A percentile compares a stretch with the other conserved stretches of the same genome.
These are phyloP conservation scores for Fusarium stilboides DNA, from an alignment of 2,329 filamentous ascomycete genomes.

Conservation along the genomic window DNA sequence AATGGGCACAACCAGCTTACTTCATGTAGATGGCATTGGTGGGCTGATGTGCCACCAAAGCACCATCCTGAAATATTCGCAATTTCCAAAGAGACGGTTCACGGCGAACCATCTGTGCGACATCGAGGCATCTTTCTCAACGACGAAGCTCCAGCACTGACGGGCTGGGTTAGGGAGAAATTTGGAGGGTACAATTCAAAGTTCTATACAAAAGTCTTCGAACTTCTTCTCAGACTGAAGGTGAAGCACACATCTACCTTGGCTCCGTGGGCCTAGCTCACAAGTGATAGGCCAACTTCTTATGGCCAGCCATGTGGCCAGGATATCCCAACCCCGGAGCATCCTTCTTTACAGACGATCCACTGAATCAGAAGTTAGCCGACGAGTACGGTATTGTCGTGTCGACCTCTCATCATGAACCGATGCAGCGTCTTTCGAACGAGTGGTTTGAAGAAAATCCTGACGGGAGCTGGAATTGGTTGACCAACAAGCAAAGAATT, in stretches of 20 bases:
- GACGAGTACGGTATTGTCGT: constrained; percentile 55
- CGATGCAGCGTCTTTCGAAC: constrained; percentile 36
- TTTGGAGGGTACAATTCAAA: constrained; percentile 67
- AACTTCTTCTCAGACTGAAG: constrained; percentile 59
- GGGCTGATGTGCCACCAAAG: constrained; percentile 39
- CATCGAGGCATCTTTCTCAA: constrained; percentile 76
- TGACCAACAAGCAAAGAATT: constrained; percentile 31
- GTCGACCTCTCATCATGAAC: constrained; percentile 38
- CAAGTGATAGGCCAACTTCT: constrained; percentile 66
- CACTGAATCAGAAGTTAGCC: constrained; percentile 70
- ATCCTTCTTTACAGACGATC: constrained; percentile 75
- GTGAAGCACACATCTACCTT: fast-evolving
- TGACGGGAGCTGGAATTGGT: constrained; percentile 40
- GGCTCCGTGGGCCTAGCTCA: background rate
- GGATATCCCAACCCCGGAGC: constrained; percentile 63
- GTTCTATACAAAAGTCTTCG: constrained; percentile 75
- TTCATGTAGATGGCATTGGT: constrained; percentile 38
- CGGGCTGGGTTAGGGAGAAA: constrained; percentile 69
- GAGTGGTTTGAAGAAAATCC: constrained; percentile 32
- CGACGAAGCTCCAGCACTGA: constrained; percentile 63
- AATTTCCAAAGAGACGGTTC: constrained; percentile 1
- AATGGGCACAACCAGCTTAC: background rate
- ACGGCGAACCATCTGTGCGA: constrained; percentile 69
- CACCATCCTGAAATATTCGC: constrained; percentile 12
- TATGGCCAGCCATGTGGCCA: constrained; percentile 79